Conservation (phyloP, 2,329 filamentous ascomycete species). For the Cryoendolithus antarcticus region DNA sequence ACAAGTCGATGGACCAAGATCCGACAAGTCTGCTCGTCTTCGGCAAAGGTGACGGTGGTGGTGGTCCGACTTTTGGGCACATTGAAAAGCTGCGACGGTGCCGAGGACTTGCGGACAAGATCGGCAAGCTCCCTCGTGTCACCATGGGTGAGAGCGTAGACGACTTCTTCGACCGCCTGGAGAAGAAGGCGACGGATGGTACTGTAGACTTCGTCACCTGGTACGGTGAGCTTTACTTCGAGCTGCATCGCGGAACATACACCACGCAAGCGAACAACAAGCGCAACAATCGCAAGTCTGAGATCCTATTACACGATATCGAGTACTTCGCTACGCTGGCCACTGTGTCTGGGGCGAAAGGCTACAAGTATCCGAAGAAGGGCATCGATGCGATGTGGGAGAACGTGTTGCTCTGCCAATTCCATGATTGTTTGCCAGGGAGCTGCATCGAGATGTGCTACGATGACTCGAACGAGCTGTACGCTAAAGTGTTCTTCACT, state of each 20-base stretch:
- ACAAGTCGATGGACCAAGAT: conserved; percentile 94
- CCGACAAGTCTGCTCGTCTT: conserved; percentile 83
- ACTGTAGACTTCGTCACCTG: conserved; percentile 74
- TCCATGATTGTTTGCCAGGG: conserved; percentile 92
- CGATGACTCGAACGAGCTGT: conserved; percentile 83
- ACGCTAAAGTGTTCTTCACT: conserved; percentile 67
- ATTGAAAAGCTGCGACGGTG: conserved; percentile 88
- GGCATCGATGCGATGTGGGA: conserved; percentile 98
- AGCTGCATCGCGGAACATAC: conserved; percentile 92
- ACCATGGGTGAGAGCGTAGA: conserved; percentile 85
- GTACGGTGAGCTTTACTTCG: conserved; percentile 97
- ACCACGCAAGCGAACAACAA: conserved; percentile 98
- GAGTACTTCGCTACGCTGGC: conserved; percentile 81
- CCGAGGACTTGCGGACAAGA: conserved; percentile 79
- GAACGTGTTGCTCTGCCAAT: conserved; percentile 79
- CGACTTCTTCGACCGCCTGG: conserved; percentile 79
- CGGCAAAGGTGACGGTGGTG: conserved; percentile 91
- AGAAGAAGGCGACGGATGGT: conserved; percentile 55
- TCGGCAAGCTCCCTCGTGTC: conserved; percentile 71
- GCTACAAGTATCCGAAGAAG: conserved; percentile 82
- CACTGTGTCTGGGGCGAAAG: conserved; percentile 50
- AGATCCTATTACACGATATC: conserved; percentile 74
- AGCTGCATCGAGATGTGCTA: conserved; percentile 98
- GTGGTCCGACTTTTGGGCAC: conserved; percentile 86
- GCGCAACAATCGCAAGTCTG: conserved; percentile 76